These are phyloP conservation scores for Pueraria montana DNA, from an alignment of 306 rosid species.

Conservation along the genomic window DNA sequence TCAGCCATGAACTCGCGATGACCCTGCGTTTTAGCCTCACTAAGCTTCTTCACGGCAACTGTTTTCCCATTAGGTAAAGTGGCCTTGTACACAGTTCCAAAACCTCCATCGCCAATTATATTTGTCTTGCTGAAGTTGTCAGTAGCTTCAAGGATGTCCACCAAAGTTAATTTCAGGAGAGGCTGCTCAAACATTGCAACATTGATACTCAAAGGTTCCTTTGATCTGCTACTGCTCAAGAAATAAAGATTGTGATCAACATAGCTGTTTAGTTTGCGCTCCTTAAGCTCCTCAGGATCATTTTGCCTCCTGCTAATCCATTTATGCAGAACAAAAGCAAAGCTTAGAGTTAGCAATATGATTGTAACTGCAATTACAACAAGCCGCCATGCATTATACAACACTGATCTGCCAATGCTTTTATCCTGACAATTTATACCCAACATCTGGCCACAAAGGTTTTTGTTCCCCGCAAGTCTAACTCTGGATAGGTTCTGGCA, in stretches of 20 bases:
- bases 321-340: conserved; percentile 67
- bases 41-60: conserved; percentile 95
- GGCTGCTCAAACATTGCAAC: conserved; percentile 98
- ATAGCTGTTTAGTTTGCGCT: conserved; percentile 72
- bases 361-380: conserved; percentile 69
- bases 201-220: conserved; percentile 92
- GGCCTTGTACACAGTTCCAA: conserved; percentile 96
- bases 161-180: conserved; percentile 84
- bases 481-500: conserved; percentile 75
- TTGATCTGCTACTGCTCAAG: conserved; percentile 91
- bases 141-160: conserved; percentile 83
- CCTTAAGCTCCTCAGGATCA: conserved; percentile 70
- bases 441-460: conserved; percentile 77
- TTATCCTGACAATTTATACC: conserved; percentile 66
- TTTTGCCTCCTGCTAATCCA: conserved; percentile 62
- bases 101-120: conserved; percentile 98
- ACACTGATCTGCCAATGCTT: conserved; percentile 60
- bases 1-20: conserved; percentile 94
- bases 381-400: conserved; percentile 70
- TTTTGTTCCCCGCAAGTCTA: conserved; percentile 68
- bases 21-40: conserved; percentile 95
- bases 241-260: conserved; percentile 80
- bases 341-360: conserved; percentile 51
- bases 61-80: conserved; percentile 77
- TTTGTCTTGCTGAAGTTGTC: conserved; percentile 96